A percentile compares a stretch with the other conserved stretches of the same genome.
Conservation (phyloP, 2,329 filamentous ascomycete genomes). For the Alternaria rosae region DNA sequence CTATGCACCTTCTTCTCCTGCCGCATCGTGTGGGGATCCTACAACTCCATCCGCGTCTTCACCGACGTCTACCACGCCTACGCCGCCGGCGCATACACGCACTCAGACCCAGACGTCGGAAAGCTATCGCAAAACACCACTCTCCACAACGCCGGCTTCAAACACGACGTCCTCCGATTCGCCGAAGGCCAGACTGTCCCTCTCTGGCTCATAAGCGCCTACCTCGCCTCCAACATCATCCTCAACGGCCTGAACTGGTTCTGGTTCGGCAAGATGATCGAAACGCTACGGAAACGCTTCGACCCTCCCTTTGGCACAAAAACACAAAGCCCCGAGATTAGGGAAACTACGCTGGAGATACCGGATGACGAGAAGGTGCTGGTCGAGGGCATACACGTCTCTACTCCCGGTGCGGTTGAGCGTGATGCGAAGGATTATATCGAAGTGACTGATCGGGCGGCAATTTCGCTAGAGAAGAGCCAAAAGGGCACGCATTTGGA, state of each 20-base stretch:
- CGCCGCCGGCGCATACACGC: conserved; percentile 26
- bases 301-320: conserved; percentile 61
- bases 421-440: conserved; percentile 32
- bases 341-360: conserved; percentile 18
- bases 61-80: conserved; percentile 67
- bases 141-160: conserved; percentile 29
- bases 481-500: conserved; percentile 34
- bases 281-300: conserved; percentile 79
- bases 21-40: conserved; percentile 79
- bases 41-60: conserved; percentile 71
- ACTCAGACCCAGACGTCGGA: conserved; percentile 39
- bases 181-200: conserved; percentile 60
- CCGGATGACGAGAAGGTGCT: conserved; percentile 41
- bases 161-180: conserved; percentile 59
- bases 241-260: conserved; percentile 81
- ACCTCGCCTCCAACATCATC: conserved; percentile 73
- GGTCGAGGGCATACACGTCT: conserved; percentile 44
- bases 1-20: conserved; percentile 78
- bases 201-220: conserved; percentile 72
- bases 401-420: conserved; percentile 36
- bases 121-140: conserved; percentile 34
- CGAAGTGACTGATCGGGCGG: conserved; percentile 8
- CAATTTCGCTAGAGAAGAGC: conserved; percentile 31
- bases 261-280: conserved; percentile 89
- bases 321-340: conserved; percentile 29